Percentiles rank a stretch among this genome's conserved stretches.
phyloP scores from a whole-genome alignment of 768 basidiomycete species.

The Naganishia antarctica region DNA sequence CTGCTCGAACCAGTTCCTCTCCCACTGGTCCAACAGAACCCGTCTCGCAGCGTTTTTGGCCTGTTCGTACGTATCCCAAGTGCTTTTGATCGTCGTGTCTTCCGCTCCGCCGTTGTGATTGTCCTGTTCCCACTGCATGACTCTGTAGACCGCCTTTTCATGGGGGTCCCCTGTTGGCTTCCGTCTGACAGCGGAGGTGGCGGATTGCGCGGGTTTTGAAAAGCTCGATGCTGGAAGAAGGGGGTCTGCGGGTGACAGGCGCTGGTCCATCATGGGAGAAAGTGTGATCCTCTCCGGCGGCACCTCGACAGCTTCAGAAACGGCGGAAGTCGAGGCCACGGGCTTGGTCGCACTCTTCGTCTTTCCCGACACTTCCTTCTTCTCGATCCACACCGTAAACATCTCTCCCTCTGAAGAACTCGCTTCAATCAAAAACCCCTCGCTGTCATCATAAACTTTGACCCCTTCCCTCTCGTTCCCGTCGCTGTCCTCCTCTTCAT shows the following conservation, averaged over 20 bases:
- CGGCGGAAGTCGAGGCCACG: neutral
- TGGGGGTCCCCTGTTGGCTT: neutral
- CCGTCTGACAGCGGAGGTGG: neutral
- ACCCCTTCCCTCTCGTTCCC: neutral
- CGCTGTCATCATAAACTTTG: neutral
- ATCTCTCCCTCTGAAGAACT: neutral
- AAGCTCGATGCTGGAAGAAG: neutral
- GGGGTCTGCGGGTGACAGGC: neutral
- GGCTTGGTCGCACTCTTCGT: neutral
- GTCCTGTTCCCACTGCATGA: constrained; percentile 15
- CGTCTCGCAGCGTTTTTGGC: neutral
- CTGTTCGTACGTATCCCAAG: neutral
- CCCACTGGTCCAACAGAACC: constrained; percentile 4
- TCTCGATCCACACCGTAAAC: constrained; percentile 15
- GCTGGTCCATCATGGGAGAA: neutral
- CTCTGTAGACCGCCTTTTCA: neutral
- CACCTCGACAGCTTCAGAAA: neutral
- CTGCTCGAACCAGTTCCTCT: constrained; percentile 4
- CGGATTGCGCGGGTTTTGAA: neutral
- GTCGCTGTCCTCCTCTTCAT: constrained; percentile 1
- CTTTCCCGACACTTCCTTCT: neutral
- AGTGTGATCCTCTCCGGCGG: neutral
- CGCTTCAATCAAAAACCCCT: neutral
- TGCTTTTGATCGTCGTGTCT: neutral
- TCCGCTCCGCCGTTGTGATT: constrained; percentile 8